Percentiles rank a stretch among this genome's conserved stretches.
phyloP scores from a whole-genome alignment of 2,329 filamentous ascomycete genomes.

The Macrophomina pseudophaseolina region DNA sequence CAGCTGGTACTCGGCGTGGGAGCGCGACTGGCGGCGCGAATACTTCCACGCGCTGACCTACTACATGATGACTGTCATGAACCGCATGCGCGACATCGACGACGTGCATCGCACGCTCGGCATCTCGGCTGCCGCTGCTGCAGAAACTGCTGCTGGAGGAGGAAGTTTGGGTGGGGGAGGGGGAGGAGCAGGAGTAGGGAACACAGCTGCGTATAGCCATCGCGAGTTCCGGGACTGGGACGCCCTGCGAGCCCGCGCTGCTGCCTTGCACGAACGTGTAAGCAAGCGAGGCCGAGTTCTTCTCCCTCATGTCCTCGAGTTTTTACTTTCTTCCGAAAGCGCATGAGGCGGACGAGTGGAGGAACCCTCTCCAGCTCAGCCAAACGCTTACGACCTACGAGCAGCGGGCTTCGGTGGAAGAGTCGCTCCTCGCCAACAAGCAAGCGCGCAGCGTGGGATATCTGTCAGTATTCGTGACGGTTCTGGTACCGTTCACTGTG shows the following conservation, averaged over 20 bases:
- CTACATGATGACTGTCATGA: background rate
- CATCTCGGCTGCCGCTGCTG: background rate
- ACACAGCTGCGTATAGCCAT: background rate
- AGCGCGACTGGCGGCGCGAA: background rate
- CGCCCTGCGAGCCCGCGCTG: background rate
- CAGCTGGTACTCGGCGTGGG: slow-evolving; percentile 1
- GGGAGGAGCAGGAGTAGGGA: background rate
- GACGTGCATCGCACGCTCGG: background rate
- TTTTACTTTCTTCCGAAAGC: no score
- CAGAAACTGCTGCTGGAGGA: background rate
- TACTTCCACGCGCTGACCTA: background rate
- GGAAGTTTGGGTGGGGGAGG: no score
- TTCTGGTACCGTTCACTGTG: slow-evolving; percentile 1
- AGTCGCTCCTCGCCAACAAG: background rate
- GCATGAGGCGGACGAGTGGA: no score
- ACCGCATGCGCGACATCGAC: background rate
- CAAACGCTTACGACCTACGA: background rate
- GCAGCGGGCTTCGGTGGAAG: background rate
- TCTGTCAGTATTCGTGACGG: background rate
- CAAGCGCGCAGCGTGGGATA: background rate
- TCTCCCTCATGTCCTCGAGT: no score
- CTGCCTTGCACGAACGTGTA: background rate
- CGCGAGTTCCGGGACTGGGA: background rate
- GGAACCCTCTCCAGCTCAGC: background rate
- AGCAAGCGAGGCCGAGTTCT: no score